phyloP scores from a whole-genome alignment of 306 rosid species.

The Trifolium fragiferum region DNA sequence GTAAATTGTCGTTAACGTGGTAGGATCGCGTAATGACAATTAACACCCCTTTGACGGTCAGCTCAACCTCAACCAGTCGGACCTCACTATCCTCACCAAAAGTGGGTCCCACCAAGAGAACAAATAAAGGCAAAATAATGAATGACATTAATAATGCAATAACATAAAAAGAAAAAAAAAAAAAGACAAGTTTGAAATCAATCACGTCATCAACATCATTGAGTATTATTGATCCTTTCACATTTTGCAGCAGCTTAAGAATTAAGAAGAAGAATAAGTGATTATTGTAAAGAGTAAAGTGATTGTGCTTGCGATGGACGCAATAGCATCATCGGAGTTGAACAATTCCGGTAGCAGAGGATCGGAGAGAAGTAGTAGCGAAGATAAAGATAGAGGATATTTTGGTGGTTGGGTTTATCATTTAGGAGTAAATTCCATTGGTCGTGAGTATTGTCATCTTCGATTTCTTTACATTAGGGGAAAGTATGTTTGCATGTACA shows the following conservation, averaged over 20 bases:
- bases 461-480: slow-evolving; percentile 80
- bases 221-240: not conserved
- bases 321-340: slow-evolving; percentile 36
- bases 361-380: slow-evolving; percentile 42
- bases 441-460: slow-evolving; percentile 83
- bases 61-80: slow-evolving; percentile 11
- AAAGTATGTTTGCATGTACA: slow-evolving; percentile 72
- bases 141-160: not conserved
- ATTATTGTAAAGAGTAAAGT: not conserved
- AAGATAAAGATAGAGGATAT: slow-evolving; percentile 54
- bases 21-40: not conserved
- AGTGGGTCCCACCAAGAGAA: not conserved
- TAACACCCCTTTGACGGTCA: not conserved
- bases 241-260: not conserved
- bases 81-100: not conserved
- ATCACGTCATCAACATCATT: not conserved
- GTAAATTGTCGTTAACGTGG: not conserved
- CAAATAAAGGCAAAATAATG: not conserved
- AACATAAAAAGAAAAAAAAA: not conserved
- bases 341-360: slow-evolving; percentile 42
- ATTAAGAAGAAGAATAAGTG: not conserved
- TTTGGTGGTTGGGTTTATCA: slow-evolving; percentile 94
- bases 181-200: not conserved
- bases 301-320: slow-evolving; percentile 40
- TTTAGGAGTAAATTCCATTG: slow-evolving; percentile 77